Evolutionary conservation across 2,329 filamentous ascomycete genomes (phyloP), one percentile per base, ranked within the genome.

Genomic region (Fusarium decemcellulare): DNA sequence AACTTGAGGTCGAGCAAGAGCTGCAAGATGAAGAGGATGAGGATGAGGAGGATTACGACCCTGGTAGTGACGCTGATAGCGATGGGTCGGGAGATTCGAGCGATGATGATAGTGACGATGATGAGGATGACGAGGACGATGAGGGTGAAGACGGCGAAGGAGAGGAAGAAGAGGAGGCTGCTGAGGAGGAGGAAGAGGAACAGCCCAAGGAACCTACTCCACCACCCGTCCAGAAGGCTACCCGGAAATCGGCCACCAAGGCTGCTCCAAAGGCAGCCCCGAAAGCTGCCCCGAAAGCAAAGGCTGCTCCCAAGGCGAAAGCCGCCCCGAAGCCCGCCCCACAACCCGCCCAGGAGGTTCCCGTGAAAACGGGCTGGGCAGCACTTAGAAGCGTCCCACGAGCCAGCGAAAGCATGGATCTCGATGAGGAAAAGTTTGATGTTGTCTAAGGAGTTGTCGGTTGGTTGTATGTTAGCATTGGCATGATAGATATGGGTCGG

Each of bases 11-110:
- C 4, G 87, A 90, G 73, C 84, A 88, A 70, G 79, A 81, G 62
- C 67, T 88, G 37, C 85, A 88, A 62, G 87, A 90, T 39, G 88
- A 89, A 2, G 88, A 90, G 59, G 89, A 90, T 51, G 88, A 90
- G 59, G 83, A 89, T 6, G 90, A 91, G 69, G 89, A 91, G 68
- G 89, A 91, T 71, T 91, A 91, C 68, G 88, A 91, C 62, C 90
- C 90, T 0, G 88, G 87, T 0, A 88, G 84, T 40, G 87, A 90
- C 6, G 88, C 82, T 0, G 87, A 90, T 6, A 89, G 87, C 55
- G 88, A 87, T 11, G 88, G 88, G 0, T 86, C 84, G 2, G 88
- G 87, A 0, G 86, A 86, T 2, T 87, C 86, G 1, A 87, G 87
- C 4, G 87, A 84, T 3, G 84, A 84, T 0, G 84, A 81, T 0